These are phyloP conservation scores for Fusarium incarnatum DNA, from an alignment of 2,329 filamentous ascomycete species.

Conservation along the genomic window DNA sequence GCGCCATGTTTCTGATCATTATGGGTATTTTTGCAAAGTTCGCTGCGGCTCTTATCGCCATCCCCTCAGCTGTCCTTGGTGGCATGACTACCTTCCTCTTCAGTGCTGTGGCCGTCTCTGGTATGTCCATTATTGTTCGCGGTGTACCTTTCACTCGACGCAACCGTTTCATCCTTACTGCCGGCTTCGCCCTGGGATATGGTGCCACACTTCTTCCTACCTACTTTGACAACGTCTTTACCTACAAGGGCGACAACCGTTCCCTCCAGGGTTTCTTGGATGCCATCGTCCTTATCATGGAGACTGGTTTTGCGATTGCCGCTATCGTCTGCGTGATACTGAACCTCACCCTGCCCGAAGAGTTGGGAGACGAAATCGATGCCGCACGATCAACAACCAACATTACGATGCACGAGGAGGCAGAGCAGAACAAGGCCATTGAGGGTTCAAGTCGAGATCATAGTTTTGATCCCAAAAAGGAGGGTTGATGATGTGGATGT, in stretches of 20 bases:
- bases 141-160: constrained; percentile 80
- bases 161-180: constrained; percentile 84
- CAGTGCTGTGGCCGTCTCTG: constrained; percentile 79
- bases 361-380: constrained; percentile 71
- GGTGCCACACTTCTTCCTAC: constrained; percentile 73
- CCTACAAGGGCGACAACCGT: constrained; percentile 75
- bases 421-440: constrained; percentile 15
- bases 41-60: constrained; percentile 80
- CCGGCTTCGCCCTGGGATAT: constrained; percentile 78
- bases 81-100: constrained; percentile 87
- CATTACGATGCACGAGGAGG: constrained; percentile 27
- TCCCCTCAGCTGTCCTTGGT: constrained; percentile 74
- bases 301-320: constrained; percentile 80
- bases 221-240: constrained; percentile 79
- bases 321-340: constrained; percentile 79
- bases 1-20: constrained; percentile 79
- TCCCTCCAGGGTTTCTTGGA: constrained; percentile 79
- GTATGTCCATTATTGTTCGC: constrained; percentile 79
- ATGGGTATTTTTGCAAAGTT: constrained; percentile 89
- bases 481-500: constrained; percentile 9
- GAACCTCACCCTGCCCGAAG: constrained; percentile 78
- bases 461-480: constrained; percentile 38
- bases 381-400: constrained; percentile 37
- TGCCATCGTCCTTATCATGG: constrained; percentile 77
- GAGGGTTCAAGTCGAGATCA: constrained; percentile 38